Evolutionary conservation across 2,329 filamentous ascomycete species (phyloP), one percentile per base, ranked within the genome.

Genomic region (Apiospora malaysiana): DNA sequence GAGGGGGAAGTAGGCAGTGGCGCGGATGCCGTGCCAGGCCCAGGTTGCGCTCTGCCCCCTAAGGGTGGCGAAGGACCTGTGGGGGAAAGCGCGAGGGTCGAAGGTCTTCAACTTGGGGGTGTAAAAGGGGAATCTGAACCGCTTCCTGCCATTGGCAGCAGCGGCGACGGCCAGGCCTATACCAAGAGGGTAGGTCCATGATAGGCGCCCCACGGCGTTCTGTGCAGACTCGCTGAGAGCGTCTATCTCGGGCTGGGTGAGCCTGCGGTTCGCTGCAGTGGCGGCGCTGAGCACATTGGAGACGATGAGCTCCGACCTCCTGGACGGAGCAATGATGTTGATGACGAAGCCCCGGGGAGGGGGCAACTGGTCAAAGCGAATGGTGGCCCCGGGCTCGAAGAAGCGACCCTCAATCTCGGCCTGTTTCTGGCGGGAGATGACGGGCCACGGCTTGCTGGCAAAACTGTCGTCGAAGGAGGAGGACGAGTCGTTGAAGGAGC

Each of bases 111-210:
- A 74, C 63, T 80, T 79, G 47, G 83, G 82, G 42, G 75, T 78
- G 75, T 79, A 82, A 51, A 85, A 78, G 21, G 83, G 83, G 73
- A 86, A 85, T 7, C 77, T 79, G 74, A 81, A 83, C 4, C 75
- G 80, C 25, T 73, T 73, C 51, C 80, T 78, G 5, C 78, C 77
- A 12, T 74, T 71, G 45, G 76, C 79, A 1, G 81, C 71, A 68
- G 80, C 42, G 63, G 71, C 74, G 2, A 68, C 70, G 7, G 81
- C 77, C 1, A 78, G 18, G 23, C 71, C 75, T 0, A 74, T 1
- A 1, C 76, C 71, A 27, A 79, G 72, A 23, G 79, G 76, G 71
- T 76, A 73, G 68, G 77, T 76, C 74, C 77, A 80, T 16, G 77
- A 71, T 8, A 78, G 70, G n/a, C 79, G 80, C 46, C 76, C 80